Percentiles rank a stretch among this genome's conserved stretches.
Conservation (phyloP, 83 land plant genomes). For the Diphasiastrum complanatum region DNA sequence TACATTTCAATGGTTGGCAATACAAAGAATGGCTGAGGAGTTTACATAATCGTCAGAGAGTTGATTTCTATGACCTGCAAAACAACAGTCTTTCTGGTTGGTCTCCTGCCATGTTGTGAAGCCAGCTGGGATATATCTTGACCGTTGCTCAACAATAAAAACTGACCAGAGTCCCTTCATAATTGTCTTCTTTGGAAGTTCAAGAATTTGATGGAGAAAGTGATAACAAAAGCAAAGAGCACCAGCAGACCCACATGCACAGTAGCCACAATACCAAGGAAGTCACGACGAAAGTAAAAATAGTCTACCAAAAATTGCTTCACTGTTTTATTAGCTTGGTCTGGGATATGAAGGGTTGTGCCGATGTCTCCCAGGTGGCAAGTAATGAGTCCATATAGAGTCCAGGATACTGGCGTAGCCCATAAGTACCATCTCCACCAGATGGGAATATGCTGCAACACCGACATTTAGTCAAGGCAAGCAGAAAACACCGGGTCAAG, state of each 20-base stretch:
- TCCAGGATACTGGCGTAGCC: constrained; percentile 61
- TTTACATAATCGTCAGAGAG: no score
- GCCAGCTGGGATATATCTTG: no score
- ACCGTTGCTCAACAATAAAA: no score
- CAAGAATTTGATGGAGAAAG: constrained; percentile 45
- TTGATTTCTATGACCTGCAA: no score
- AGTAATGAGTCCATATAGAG: constrained; percentile 47
- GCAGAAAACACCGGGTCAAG: no score
- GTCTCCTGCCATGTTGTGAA: no score
- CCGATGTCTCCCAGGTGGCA: constrained; percentile 49
- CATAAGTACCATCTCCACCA: constrained; percentile 81
- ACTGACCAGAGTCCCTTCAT: no score
- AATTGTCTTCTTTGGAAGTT: constrained; percentile 58
- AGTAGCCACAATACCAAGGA: constrained; percentile 32
- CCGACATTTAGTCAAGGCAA: no score
- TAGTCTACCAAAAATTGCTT: constrained; percentile 23
- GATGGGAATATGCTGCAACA: constrained; percentile 49
- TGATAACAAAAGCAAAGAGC: constrained; percentile 47
- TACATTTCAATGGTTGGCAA: no score
- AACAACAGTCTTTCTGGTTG: no score
- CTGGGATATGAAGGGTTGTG: constrained; percentile 31
- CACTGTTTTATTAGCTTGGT: constrained; percentile 14
- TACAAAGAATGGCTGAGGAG: no score
- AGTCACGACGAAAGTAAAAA: constrained; percentile 46
- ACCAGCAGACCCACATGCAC: constrained; percentile 36